Evolutionary conservation across 495 filamentous ascomycete species (phyloP), one percentile per base, ranked within the genome.

Genomic region (Tuber calosporum): DNA sequence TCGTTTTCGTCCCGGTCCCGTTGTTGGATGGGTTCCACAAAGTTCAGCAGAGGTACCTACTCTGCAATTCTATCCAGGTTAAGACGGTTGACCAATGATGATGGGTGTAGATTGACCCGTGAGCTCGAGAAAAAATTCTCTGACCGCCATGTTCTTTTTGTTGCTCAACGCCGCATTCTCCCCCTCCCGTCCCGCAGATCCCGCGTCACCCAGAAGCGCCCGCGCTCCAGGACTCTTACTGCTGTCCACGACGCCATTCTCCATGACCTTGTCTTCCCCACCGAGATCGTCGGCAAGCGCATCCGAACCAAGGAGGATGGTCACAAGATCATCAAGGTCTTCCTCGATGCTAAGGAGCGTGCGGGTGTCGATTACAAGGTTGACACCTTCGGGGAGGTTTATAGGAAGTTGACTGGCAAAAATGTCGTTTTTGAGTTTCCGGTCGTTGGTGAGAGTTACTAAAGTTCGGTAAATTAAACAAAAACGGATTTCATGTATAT

Each of bases 121-220:
- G 95, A 99, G 89, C 93, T 99, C 82, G 95, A 99, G 89, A 98
- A 99, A 93, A 99, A 98, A 88, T 99, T 99, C 92, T 97, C 95
- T 79, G 95, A 98, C 89, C 94, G 95, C 86, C 95, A 99, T 86
- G 95, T 99, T 84, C 89, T 99, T 83, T 93, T 99, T 90, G 89
- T 99, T 78, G 95, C 94, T 81, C 93, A 94, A 83, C 95, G 95
- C 89, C 94, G 95, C 85, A 99, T 99, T 83, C 92, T 99, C 72
- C 94, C 95, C 83, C 92, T 92, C 82, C 95, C 95, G 83, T 97
- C 96, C 89, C 95, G 95, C 82, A 94, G 93, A 87, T 92, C 89
- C 74, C 95, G 95, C 86, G 93, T 93, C 84, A 97, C 90, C 82
- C 95, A 99, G 89, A 97, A 97, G 92, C 94, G 95, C 77, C 95